Conservation (phyloP, 148 eudicot genomes). For the Gaultheria prostrata region DNA sequence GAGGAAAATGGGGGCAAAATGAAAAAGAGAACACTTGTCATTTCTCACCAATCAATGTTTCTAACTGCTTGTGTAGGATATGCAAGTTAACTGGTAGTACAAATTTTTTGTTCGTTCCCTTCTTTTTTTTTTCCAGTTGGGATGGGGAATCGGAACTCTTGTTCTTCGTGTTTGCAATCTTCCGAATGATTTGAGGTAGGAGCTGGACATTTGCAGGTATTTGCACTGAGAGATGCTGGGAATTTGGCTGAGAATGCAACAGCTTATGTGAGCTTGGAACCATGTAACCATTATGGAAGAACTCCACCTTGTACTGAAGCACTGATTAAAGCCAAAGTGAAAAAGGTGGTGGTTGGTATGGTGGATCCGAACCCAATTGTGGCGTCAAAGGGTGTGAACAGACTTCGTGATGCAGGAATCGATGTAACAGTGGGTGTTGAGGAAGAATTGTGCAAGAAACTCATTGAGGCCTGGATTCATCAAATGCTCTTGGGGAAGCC, state of each 20-base stretch:
- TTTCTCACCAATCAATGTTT: neutral
- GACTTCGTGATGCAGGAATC: constrained; percentile 72
- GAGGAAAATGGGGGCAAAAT: neutral
- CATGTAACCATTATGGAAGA: constrained; percentile 91
- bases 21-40: neutral
- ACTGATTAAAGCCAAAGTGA: constrained; percentile 79
- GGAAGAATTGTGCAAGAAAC: constrained; percentile 83
- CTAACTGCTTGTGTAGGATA: neutral
- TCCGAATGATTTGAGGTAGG: constrained; percentile 17
- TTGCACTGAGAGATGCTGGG: constrained; percentile 91
- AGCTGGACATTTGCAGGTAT: constrained; percentile 56
- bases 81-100: neutral
- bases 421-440: constrained; percentile 81
- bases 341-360: constrained; percentile 90
- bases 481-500: constrained; percentile 77
- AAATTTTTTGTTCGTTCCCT: too few relatives aligned
- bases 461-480: constrained; percentile 72
- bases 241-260: constrained; percentile 84
- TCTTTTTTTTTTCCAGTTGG: neutral
- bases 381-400: constrained; percentile 68
- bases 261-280: constrained; percentile 96
- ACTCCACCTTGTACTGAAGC: constrained; percentile 97
- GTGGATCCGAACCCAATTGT: constrained; percentile 95
- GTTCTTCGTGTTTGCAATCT: constrained; percentile 12
- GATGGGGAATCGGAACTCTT: neutral